A percentile compares a stretch with the other conserved stretches of the same genome.
phyloP scores from a whole-genome alignment of 352 stramenopile species.

The Achlya hypogyna region DNA sequence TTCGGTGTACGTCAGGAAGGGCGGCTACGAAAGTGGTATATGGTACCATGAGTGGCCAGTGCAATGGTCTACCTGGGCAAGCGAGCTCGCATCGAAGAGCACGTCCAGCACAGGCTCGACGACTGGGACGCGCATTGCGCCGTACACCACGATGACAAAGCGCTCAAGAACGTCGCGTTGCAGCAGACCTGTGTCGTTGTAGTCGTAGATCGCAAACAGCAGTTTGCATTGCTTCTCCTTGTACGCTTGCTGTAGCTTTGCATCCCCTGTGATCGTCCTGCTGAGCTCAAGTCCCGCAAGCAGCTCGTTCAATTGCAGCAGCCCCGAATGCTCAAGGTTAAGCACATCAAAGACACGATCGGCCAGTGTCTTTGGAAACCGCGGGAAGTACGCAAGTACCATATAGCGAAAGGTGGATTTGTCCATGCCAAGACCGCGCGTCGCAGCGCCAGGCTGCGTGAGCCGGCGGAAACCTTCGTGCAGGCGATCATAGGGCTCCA shows the following conservation, averaged over 20 bases:
- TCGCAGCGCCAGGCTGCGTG: not conserved
- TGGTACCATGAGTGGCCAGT: not conserved
- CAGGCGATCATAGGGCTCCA: slow-evolving; percentile 8
- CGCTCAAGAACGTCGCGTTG: slow-evolving; percentile 56
- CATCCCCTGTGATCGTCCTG: not conserved
- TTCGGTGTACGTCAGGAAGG: slow-evolving; percentile 29
- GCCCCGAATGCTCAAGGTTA: slow-evolving; percentile 51
- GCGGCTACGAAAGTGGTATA: not conserved
- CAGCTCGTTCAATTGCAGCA: slow-evolving; percentile 53
- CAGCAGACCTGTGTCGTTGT: slow-evolving; percentile 53
- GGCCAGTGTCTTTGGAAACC: slow-evolving; percentile 73
- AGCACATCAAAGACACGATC: slow-evolving; percentile 81
- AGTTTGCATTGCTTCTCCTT: slow-evolving; percentile 64
- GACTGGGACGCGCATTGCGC: slow-evolving; percentile 36
- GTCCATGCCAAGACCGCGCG: slow-evolving; percentile 11
- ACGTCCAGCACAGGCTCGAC: slow-evolving; percentile 41
- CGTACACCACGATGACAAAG: slow-evolving; percentile 84
- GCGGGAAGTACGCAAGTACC: slow-evolving; percentile 59
- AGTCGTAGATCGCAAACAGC: slow-evolving; percentile 79
- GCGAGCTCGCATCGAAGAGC: slow-evolving; percentile 37
- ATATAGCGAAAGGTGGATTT: slow-evolving; percentile 80
- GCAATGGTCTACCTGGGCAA: not conserved
- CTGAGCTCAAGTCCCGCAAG: slow-evolving; percentile 58
- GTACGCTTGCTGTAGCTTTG: slow-evolving; percentile 43
- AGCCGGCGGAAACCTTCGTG: slow-evolving; percentile 14